These are phyloP conservation scores for Albugo candida DNA, from an alignment of 352 stramenopile genomes.

Conservation along the genomic window DNA sequence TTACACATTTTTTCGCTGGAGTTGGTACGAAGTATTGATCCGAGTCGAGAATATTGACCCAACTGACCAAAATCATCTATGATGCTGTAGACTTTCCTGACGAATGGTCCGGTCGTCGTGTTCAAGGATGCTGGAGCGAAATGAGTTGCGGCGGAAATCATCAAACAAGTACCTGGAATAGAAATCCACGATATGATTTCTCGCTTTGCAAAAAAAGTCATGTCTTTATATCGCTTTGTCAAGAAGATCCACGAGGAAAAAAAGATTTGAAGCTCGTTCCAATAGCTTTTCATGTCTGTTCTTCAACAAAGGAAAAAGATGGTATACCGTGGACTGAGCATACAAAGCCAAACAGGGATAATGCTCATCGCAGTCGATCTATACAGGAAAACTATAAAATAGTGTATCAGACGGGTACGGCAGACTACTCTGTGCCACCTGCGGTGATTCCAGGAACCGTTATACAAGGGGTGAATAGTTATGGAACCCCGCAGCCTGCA, in stretches of 20 bases:
- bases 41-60: not conserved
- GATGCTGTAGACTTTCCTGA: constrained; percentile 60
- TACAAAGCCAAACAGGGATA: constrained; percentile 35
- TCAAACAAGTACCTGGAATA: constrained; percentile 71
- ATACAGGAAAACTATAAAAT: constrained; percentile 42
- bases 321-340: constrained; percentile 16
- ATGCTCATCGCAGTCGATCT: constrained; percentile 40
- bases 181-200: constrained; percentile 73
- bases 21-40: constrained; percentile 29
- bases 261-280: constrained; percentile 53
- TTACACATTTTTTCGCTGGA: constrained; percentile 81
- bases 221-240: constrained; percentile 57
- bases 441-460: constrained; percentile 57
- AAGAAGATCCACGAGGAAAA: constrained; percentile 60
- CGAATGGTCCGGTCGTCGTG: constrained; percentile 56
- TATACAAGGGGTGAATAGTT: constrained; percentile 35
- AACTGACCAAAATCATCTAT: not conserved
- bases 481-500: constrained; percentile 41
- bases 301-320: constrained; percentile 6
- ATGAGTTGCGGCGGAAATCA: constrained; percentile 56
- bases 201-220: constrained; percentile 30
- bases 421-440: constrained; percentile 28
- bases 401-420: constrained; percentile 34
- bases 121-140: constrained; percentile 64
- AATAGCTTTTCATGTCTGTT: constrained; percentile 69